Conservation (phyloP, 768 basidiomycete species). For the Scleroderma citrinum region DNA sequence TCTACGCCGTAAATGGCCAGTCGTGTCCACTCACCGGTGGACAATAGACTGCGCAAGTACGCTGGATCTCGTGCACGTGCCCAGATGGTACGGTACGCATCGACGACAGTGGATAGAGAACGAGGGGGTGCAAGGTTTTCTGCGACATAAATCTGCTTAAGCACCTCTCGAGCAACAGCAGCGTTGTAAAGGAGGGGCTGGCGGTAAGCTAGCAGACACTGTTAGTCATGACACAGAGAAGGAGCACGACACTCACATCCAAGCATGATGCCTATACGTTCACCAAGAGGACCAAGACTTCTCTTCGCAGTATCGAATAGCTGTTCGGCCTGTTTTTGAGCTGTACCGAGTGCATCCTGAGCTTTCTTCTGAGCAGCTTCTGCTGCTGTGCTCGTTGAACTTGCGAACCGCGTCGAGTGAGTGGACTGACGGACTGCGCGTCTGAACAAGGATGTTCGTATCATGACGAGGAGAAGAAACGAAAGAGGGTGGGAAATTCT, state of each 20-base stretch:
- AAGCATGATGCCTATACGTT: conserved; percentile 53
- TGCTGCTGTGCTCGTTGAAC: conserved; percentile 29
- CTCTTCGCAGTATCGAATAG: conserved; percentile 47
- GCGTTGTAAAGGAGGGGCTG: conserved; percentile 77
- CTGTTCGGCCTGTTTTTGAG: conserved; percentile 52
- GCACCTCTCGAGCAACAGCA: conserved; percentile 65
- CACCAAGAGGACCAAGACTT: conserved; percentile 42
- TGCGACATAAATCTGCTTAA: conserved; percentile 67
- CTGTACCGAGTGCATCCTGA: conserved; percentile 55
- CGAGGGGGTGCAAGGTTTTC: conserved; percentile 62
- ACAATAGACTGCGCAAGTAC: conserved; percentile 56
- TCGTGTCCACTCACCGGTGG: conserved; percentile 60
- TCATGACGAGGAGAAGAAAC: conserved; percentile 1
- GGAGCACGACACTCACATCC: conserved; percentile 36
- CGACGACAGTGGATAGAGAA: conserved; percentile 44
- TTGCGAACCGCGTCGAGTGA: conserved; percentile 36
- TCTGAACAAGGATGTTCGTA: conserved; percentile 23
- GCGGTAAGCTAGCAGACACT: conserved; percentile 53
- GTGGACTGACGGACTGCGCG: conserved; percentile 13
- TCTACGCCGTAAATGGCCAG: conserved; percentile 75
- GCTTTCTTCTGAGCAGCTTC: conserved; percentile 63
- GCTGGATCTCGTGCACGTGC: conserved; percentile 47
- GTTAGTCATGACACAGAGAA: not conserved
- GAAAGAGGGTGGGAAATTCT: no score
- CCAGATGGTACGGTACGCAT: conserved; percentile 63